These are phyloP conservation scores for Gracilaria vermiculophylla DNA, from an alignment of 23 red algal species.

Conservation along the genomic window DNA sequence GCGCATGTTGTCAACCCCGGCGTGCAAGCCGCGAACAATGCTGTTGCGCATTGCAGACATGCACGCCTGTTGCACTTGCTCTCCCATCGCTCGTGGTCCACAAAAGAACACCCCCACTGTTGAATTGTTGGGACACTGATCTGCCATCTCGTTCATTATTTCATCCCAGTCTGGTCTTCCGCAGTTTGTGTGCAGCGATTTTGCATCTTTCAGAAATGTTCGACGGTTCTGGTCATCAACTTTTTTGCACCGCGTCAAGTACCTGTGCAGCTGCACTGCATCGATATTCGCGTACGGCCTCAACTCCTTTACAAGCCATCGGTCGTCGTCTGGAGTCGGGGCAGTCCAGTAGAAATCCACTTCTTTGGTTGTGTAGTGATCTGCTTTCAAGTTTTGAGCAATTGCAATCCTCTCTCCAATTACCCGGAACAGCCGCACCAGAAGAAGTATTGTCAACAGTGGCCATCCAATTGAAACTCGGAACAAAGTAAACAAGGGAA, in stretches of 20 bases:
- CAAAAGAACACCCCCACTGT: conserved; percentile 74
- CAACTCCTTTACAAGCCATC: conserved; percentile 69
- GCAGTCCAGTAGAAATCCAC: conserved; percentile 83
- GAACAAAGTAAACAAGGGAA: conserved; percentile 50
- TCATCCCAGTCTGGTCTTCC: conserved; percentile 71
- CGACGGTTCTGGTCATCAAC: neutral
- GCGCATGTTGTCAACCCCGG: conserved; percentile 40
- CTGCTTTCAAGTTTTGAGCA: conserved; percentile 30
- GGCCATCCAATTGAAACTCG: conserved; percentile 62
- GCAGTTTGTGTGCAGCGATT: conserved; percentile 54
- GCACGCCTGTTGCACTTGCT: conserved; percentile 51
- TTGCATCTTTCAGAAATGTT: conserved; percentile 1
- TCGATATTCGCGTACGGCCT: conserved; percentile 28
- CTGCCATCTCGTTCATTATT: conserved; percentile 66
- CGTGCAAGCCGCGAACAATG: conserved; percentile 67
- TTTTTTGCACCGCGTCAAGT: conserved; percentile 42
- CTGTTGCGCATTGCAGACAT: conserved; percentile 71
- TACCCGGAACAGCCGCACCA: conserved; percentile 60
- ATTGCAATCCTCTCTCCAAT: conserved; percentile 66
- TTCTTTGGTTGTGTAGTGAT: conserved; percentile 49
- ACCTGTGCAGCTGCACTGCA: conserved; percentile 47
- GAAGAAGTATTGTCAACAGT: conserved; percentile 29
- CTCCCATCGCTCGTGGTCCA: conserved; percentile 61
- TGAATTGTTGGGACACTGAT: conserved; percentile 28
- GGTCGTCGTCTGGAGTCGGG: conserved; percentile 56